Base-by-base conservation (phyloP, 2,329 filamentous ascomycete species). In the Hortaea sp. region DNA sequence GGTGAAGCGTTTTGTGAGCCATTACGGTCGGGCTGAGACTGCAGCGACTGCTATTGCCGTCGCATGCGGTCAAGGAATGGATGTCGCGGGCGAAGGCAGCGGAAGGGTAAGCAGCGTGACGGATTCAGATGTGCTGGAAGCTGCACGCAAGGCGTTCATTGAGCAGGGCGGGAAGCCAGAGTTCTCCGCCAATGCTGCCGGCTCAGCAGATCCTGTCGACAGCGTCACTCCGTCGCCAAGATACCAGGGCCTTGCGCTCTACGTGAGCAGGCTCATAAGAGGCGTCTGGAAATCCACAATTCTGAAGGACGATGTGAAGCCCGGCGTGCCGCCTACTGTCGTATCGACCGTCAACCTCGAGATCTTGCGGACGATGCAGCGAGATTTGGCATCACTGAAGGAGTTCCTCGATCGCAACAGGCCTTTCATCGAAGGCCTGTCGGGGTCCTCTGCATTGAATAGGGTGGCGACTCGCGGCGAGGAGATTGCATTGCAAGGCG, bases 41-140 rank as follows among this genome's bases (percentile, higher is more conserved):
- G 82, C 94, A 45, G 87, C 92, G 0, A 88, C 90, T 37, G 89
- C 92, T 28, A 71, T 98, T 43, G 92, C 92, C 7, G 92, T 98
- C 29, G 89, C 92, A 34, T 98, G 92, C 64, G 89, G 90, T 4
- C 89, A 97, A 63, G 90, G 88, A 7, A 82, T 84, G 28, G 90
- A 95, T 58, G 78, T 86, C 13, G 84, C 84, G 0, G 63, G 73
- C 1, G 85, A 88, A 47, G 20, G 20, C 20, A 78, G 81, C n/a
- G 44, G 44, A 39, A 79, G 88, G 39, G 68, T 83, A 7, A 82
- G 85, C 0, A 76, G 74, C 52, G 74, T 85, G 27, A 84, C 83
- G 31, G 92, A 97, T 58, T 85, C 89, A 9, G 79, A 88, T 32
- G 88, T 94, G 1, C 75, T 94, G 41, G 88, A 95, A 55, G 79